Evolutionary conservation across 441 rosid genomes (phyloP).

Genomic region (Dalechampia spathulata): DNA sequence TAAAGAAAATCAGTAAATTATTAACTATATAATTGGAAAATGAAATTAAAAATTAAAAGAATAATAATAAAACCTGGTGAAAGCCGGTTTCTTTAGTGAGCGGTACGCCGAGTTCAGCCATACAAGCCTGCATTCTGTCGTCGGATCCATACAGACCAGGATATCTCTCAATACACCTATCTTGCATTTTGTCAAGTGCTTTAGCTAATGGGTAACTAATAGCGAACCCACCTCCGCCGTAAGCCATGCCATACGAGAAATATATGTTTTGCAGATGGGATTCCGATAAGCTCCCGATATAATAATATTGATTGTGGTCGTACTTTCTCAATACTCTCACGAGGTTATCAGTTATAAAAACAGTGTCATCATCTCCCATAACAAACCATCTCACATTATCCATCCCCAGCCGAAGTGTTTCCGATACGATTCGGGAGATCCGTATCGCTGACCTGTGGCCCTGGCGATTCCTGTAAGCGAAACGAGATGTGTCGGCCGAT

Average conservation of each 20-base stretch:
- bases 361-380: slow-evolving; percentile 98
- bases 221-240: slow-evolving; percentile 98
- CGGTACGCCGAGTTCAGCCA: slow-evolving; percentile 99
- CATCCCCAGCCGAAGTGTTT: slow-evolving; percentile 60
- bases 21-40: background rate
- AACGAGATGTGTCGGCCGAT: slow-evolving; percentile 68
- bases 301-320: slow-evolving; percentile 81
- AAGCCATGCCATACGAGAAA: slow-evolving; percentile 97
- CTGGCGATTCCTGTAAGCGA: slow-evolving; percentile 62
- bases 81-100: slow-evolving; percentile 96
- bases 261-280: slow-evolving; percentile 90
- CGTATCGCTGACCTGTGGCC: slow-evolving; percentile 95
- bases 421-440: slow-evolving; percentile 86
- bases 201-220: slow-evolving; percentile 83
- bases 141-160: slow-evolving; percentile 96
- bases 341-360: slow-evolving; percentile 74
- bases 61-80: slow-evolving; percentile 64
- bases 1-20: background rate
- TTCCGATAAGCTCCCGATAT: slow-evolving; percentile 92
- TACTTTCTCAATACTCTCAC: slow-evolving; percentile 65
- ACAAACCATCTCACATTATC: slow-evolving; percentile 90
- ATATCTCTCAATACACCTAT: slow-evolving; percentile 72
- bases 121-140: slow-evolving; percentile 97
- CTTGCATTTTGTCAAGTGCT: slow-evolving; percentile 81
- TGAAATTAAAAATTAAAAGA: background rate